phyloP scores from a whole-genome alignment of 805 yeast genomes.

The Candida hungchunana region DNA sequence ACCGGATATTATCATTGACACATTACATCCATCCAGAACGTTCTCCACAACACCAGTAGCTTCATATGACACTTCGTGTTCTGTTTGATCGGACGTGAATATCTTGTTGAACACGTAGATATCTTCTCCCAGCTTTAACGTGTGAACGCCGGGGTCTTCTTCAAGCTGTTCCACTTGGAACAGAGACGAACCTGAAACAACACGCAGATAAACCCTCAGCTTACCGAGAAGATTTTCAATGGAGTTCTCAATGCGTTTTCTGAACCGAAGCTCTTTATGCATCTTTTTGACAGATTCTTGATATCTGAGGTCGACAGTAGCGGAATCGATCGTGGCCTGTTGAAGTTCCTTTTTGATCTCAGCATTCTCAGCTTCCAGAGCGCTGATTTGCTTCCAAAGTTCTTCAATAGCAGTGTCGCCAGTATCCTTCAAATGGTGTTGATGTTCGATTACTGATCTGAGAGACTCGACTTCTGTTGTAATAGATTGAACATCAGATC shows the following conservation, averaged over 20 bases:
- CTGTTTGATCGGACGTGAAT: constrained; percentile 1
- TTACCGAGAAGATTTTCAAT: constrained; percentile 37
- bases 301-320: constrained; percentile 20
- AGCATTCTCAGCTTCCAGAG: constrained; percentile 22
- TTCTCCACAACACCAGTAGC: constrained; percentile 8
- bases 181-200: constrained; percentile 1
- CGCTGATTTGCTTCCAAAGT: constrained; percentile 19
- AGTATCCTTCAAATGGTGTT: background rate
- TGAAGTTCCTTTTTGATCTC: constrained; percentile 20
- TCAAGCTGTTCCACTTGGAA: background rate
- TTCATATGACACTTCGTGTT: constrained; percentile 6
- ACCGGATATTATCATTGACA: constrained; percentile 10
- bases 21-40: constrained; percentile 15
- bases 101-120: constrained; percentile 10
- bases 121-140: background rate
- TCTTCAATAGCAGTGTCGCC: background rate
- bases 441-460: constrained; percentile 1
- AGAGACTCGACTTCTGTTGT: constrained; percentile 3
- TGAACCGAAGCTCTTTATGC: constrained; percentile 33
- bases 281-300: constrained; percentile 27
- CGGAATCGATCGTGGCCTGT: constrained; percentile 22
- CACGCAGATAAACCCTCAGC: constrained; percentile 26
- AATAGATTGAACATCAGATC: constrained; percentile 2
- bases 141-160: constrained; percentile 5
- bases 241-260: constrained; percentile 45